A percentile compares a stretch with the other conserved stretches of the same genome.
phyloP scores from a whole-genome alignment of 139 green algal genomes.

The Diplosphaera chodatii region DNA sequence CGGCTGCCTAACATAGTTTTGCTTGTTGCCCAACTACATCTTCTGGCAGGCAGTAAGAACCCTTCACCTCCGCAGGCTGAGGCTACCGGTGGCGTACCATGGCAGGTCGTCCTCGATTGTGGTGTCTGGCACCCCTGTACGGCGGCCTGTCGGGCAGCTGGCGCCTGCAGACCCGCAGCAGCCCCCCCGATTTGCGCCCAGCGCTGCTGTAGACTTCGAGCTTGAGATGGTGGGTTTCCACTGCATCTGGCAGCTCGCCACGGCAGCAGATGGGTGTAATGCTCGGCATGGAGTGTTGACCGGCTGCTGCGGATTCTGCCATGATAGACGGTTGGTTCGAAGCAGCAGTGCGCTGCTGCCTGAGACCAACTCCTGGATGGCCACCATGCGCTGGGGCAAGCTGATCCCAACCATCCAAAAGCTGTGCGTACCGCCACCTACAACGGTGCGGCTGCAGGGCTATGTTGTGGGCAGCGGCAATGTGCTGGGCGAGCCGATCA shows the following conservation, averaged over 20 bases:
- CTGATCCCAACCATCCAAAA: no score
- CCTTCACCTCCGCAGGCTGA: constrained; percentile 69
- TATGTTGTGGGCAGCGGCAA: constrained; percentile 72
- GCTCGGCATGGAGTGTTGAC: no score
- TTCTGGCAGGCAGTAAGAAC: no score
- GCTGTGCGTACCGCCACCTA: no score
- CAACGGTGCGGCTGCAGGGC: constrained; percentile 29
- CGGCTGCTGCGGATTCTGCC: no score
- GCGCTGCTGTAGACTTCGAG: constrained; percentile 77
- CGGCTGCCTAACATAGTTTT: no score
- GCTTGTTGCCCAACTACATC: no score
- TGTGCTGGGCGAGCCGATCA: constrained; percentile 56
- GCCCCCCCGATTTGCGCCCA: constrained; percentile 36
- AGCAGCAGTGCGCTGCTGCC: no score
- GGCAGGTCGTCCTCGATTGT: constrained; percentile 85
- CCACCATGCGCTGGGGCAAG: no score
- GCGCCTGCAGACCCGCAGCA: not conserved
- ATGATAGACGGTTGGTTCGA: no score
- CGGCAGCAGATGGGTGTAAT: not conserved
- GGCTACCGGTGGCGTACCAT: constrained; percentile 90
- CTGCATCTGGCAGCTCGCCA: not conserved
- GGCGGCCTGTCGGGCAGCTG: constrained; percentile 53
- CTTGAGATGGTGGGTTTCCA: constrained; percentile 76
- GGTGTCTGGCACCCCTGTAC: constrained; percentile 66
- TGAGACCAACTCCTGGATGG: no score